A percentile compares a stretch with the other conserved stretches of the same genome.
phyloP scores from a whole-genome alignment of 176 grass and related monocot genomes.

The Olyra latifolia region DNA sequence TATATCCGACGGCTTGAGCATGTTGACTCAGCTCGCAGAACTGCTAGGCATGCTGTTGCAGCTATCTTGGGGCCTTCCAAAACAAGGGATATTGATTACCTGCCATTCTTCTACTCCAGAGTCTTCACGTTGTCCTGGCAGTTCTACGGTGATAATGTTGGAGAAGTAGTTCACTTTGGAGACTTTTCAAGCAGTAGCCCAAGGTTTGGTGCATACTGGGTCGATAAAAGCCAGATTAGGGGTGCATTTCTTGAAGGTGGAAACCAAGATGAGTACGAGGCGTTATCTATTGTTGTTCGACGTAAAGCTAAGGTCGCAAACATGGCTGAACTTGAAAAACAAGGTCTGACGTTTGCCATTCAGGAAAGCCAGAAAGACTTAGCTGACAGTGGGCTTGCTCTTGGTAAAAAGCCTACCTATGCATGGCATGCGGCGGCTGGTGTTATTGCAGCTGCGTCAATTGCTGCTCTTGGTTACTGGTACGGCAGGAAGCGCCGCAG shows the following conservation, averaged over 20 bases:
- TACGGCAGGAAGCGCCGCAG: slow-evolving; percentile 59
- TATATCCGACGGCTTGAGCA: slow-evolving; percentile 77
- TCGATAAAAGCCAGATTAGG: slow-evolving; percentile 48
- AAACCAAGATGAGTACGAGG: slow-evolving; percentile 67
- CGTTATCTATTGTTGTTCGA: slow-evolving; percentile 52
- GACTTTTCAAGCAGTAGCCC: slow-evolving; percentile 53
- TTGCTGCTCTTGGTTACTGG: slow-evolving; percentile 79
- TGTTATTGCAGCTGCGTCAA: slow-evolving; percentile 51
- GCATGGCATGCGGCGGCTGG: slow-evolving; percentile 62
- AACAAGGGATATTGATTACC: slow-evolving; percentile 71
- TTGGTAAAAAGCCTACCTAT: slow-evolving; percentile 49
- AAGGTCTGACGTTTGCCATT: slow-evolving; percentile 69
- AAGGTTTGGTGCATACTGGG: slow-evolving; percentile 85
- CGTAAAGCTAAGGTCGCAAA: slow-evolving; percentile 47
- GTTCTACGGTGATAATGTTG: slow-evolving; percentile 89
- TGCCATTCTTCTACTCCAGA: slow-evolving; percentile 98
- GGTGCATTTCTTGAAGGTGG: slow-evolving; percentile 94
- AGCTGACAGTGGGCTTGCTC: slow-evolving; percentile 35
- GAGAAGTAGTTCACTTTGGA: slow-evolving; percentile 75
- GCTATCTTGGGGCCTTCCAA: slow-evolving; percentile 66
- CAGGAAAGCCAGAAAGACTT: slow-evolving; percentile 56
- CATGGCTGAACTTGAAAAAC: slow-evolving; percentile 53
- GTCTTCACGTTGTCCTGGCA: slow-evolving; percentile 93
- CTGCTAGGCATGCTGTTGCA: slow-evolving; percentile 80
- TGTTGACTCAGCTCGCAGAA: slow-evolving; percentile 91